Evolutionary conservation across 371 early-diverging fungal genomes (phyloP).

Genomic region (Rhizopus sp.): DNA sequence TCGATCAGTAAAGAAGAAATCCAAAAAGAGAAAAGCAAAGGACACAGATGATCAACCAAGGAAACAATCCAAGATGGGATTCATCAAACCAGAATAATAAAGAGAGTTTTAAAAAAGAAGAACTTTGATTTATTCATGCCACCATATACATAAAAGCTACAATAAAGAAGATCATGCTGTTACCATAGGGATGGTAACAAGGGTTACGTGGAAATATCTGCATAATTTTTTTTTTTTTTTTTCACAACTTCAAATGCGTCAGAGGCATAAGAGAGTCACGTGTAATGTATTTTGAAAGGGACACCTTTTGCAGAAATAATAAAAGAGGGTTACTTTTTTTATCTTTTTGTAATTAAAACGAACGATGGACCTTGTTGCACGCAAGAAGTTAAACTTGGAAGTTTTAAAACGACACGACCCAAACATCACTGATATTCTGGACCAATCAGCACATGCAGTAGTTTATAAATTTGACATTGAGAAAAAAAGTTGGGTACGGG

Average conservation of each 20-base stretch:
- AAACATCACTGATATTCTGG: slow-evolving; percentile 65
- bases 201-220: background rate
- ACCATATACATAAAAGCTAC: too few relatives aligned
- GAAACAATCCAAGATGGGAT: slow-evolving; percentile 17
- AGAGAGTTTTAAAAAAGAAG: background rate
- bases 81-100: slow-evolving; percentile 29
- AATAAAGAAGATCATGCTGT: too few relatives aligned
- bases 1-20: slow-evolving; percentile 15
- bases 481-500: slow-evolving; percentile 68
- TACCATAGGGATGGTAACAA: background rate
- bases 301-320: too few relatives aligned
- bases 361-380: slow-evolving; percentile 60
- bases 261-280: too few relatives aligned
- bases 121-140: too few relatives aligned
- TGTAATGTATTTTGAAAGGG: too few relatives aligned
- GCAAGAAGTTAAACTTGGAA: slow-evolving; percentile 68
- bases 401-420: slow-evolving; percentile 76
- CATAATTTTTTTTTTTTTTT: background rate
- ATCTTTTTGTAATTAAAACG: slow-evolving; percentile 1
- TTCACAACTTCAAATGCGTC: too few relatives aligned
- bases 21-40: slow-evolving; percentile 18
- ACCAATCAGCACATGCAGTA: slow-evolving; percentile 74
- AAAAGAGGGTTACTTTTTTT: background rate
- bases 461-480: slow-evolving; percentile 76
- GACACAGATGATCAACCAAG: slow-evolving; percentile 1